These are phyloP conservation scores for Ophiocordyceps sinensis DNA, from an alignment of 2,329 filamentous ascomycete species.

Conservation along the genomic window DNA sequence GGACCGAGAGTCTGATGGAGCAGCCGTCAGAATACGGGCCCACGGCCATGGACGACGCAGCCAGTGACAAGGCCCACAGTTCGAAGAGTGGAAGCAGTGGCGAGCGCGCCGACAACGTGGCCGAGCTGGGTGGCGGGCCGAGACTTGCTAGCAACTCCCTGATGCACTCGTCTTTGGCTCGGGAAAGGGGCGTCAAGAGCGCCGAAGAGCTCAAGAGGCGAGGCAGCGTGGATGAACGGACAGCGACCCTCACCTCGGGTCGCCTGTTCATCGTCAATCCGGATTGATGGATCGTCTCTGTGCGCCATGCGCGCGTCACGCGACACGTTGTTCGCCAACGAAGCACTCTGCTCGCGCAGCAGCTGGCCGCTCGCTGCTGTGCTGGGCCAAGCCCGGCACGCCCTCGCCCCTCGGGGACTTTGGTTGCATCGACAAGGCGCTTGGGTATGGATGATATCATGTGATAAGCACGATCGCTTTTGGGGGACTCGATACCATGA, in stretches of 20 bases:
- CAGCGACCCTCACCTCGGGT: constrained; percentile 57
- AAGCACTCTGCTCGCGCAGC: background rate
- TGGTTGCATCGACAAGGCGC: constrained; percentile 7
- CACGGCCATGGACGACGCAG: constrained; percentile 22
- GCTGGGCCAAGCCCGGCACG: constrained; percentile 1
- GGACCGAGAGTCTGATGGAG: constrained; percentile 35
- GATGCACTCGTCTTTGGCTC: constrained; percentile 40
- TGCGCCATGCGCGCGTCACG: background rate
- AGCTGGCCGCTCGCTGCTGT: background rate
- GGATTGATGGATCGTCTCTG: constrained; percentile 30
- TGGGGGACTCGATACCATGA: constrained; percentile 10
- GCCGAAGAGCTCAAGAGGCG: constrained; percentile 59
- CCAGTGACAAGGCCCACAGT: constrained; percentile 34
- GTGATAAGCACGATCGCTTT: constrained; percentile 9
- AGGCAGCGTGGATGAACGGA: constrained; percentile 73
- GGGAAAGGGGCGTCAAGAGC: constrained; percentile 52
- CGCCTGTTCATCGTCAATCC: constrained; percentile 79
- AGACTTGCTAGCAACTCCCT: constrained; percentile 44
- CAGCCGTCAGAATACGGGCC: constrained; percentile 18
- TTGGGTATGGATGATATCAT: constrained; percentile 7
- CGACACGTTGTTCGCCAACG: background rate
- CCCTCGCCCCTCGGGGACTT: background rate
- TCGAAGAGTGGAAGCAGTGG: constrained; percentile 40
- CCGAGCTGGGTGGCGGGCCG: constrained; percentile 34
- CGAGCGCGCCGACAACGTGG: constrained; percentile 46